These are phyloP conservation scores for Zygnema cylindricum DNA, from an alignment of 139 green algal genomes.

Conservation along the genomic window DNA sequence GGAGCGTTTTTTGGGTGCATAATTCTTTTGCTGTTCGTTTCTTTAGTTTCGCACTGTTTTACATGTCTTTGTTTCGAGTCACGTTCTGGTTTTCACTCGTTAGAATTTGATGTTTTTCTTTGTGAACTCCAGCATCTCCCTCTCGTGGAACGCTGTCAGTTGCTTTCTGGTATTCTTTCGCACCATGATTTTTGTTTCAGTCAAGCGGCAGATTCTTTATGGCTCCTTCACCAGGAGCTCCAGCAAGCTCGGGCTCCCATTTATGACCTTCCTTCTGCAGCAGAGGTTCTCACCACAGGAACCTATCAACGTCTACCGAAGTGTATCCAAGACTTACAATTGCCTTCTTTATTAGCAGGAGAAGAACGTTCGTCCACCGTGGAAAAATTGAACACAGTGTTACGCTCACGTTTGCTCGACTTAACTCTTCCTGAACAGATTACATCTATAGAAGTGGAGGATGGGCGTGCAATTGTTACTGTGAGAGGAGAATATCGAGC, in stretches of 20 bases:
- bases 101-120: too few species aligned
- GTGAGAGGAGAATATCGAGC: not conserved
- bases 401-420: conserved; percentile 14
- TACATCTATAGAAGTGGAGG: not conserved
- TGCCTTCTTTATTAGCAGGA: not conserved
- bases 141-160: conserved; percentile 33
- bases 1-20: not conserved
- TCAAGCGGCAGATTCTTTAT: conserved; percentile 65
- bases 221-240: conserved; percentile 64
- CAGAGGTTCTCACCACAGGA: conserved; percentile 64
- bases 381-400: conserved; percentile 30
- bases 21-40: too few species aligned
- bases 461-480: not conserved
- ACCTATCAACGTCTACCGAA: conserved; percentile 47
- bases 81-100: too few species aligned
- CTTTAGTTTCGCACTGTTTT: too few species aligned
- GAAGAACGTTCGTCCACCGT: conserved; percentile 21
- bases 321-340: conserved; percentile 29
- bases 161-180: conserved; percentile 58
- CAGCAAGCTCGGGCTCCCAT: conserved; percentile 52
- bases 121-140: conserved; percentile 32
- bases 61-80: too few species aligned
- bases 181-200: conserved; percentile 53
- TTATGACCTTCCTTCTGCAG: conserved; percentile 69
- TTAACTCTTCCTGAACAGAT: not conserved